Conservation (phyloP, 768 basidiomycete species). For the Mycena metata region DNA sequence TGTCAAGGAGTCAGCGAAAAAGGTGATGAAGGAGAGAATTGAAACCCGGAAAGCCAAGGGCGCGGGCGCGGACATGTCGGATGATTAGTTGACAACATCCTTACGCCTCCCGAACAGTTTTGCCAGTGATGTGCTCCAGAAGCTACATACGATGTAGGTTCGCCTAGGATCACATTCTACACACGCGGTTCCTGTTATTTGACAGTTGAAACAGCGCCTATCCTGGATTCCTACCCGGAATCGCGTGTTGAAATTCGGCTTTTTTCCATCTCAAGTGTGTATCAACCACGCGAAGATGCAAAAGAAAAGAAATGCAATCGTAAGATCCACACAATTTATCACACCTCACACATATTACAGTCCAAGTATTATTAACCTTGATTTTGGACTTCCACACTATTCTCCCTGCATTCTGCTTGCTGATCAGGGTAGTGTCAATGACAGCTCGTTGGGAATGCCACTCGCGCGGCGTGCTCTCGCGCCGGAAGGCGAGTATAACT, state of each 20-base stretch:
- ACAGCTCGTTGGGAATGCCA: conserved; percentile 10
- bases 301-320: no score
- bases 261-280: conserved; percentile 15
- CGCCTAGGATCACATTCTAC: background rate
- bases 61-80: conserved; percentile 62
- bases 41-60: conserved; percentile 60
- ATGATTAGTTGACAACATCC: conserved; percentile 50
- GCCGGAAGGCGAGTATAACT: no score
- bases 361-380: background rate
- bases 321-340: conserved; percentile 1
- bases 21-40: conserved; percentile 60
- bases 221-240: background rate
- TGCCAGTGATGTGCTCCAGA: background rate
- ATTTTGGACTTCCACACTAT: background rate
- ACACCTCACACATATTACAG: background rate
- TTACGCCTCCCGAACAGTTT: background rate
- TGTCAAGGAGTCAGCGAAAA: conserved; percentile 62
- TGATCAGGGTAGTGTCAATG: background rate
- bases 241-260: conserved; percentile 3
- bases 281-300: background rate
- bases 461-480: background rate
- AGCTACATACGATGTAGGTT: no score
- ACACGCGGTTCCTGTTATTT: conserved; percentile 2
- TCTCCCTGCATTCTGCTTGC: background rate
- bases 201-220: conserved; percentile 21